A percentile compares a stretch with the other conserved stretches of the same genome.
phyloP scores from a whole-genome alignment of 495 filamentous ascomycete genomes.

The Trichoderma gamsii region DNA sequence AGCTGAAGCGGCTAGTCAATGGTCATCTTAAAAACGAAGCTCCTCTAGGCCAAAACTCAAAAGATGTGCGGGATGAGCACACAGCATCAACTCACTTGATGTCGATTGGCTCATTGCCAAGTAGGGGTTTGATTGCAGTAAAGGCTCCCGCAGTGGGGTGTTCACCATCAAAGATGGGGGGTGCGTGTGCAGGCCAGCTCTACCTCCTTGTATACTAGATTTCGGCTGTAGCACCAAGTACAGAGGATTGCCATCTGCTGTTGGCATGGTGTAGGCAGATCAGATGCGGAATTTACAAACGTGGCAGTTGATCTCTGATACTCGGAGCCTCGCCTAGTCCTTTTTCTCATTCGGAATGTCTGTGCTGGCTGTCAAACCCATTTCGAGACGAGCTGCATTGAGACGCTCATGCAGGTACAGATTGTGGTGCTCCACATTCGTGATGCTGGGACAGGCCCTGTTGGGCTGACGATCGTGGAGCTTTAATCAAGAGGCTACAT shows the following conservation, averaged over 20 bases:
- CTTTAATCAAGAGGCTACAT: too few species aligned
- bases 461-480: too few species aligned
- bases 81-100: neutral
- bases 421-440: neutral
- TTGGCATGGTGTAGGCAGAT: neutral
- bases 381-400: neutral
- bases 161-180: neutral
- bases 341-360: neutral
- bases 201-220: neutral
- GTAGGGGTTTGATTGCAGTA: neutral
- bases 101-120: neutral
- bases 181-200: neutral
- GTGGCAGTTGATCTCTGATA: neutral
- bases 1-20: too few species aligned
- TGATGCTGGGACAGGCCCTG: neutral
- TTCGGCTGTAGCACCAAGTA: neutral
- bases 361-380: neutral
- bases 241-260: neutral
- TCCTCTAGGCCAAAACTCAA: neutral
- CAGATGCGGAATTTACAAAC: neutral
- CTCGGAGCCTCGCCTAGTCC: neutral
- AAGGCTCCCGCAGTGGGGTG: neutral
- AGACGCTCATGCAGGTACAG: neutral
- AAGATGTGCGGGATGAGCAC: neutral
- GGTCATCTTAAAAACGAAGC: neutral